Conservation (phyloP, 73 alveolate species). For the Uronychia binucleata region DNA sequence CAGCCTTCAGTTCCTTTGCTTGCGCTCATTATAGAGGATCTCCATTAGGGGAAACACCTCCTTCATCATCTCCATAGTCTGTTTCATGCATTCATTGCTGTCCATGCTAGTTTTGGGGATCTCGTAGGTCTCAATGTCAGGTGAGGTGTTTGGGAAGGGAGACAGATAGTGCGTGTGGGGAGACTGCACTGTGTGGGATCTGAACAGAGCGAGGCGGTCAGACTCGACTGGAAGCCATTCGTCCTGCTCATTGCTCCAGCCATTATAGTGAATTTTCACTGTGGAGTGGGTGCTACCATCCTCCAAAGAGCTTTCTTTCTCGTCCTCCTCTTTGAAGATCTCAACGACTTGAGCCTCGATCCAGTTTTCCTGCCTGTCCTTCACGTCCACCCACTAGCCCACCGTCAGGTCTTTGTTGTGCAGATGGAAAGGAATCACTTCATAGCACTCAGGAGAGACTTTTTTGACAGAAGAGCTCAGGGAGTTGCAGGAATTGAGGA, state of each 20-base stretch:
- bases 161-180: background rate
- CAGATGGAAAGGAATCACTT: background rate
- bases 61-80: background rate
- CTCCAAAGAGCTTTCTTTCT: background rate
- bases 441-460: no score
- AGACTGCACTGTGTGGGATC: background rate
- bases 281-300: background rate
- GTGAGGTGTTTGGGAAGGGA: background rate
- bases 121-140: constrained; percentile 1
- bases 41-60: background rate
- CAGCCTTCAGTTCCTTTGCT: background rate
- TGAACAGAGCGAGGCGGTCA: background rate
- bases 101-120: background rate
- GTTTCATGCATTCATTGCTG: background rate
- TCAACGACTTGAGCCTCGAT: background rate
- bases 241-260: background rate
- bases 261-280: background rate
- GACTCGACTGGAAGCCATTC: background rate
- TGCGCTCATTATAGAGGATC: background rate
- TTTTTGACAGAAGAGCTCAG: background rate
- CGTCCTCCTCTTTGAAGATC: background rate
- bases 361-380: background rate
- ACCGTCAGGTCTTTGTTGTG: background rate
- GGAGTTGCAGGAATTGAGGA: background rate
- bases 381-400: background rate